Percentiles rank a stretch among this genome's conserved stretches.
These are phyloP conservation scores for Sequoiadendron giganteum DNA, from an alignment of 75 land plant species.

Conservation along the genomic window DNA sequence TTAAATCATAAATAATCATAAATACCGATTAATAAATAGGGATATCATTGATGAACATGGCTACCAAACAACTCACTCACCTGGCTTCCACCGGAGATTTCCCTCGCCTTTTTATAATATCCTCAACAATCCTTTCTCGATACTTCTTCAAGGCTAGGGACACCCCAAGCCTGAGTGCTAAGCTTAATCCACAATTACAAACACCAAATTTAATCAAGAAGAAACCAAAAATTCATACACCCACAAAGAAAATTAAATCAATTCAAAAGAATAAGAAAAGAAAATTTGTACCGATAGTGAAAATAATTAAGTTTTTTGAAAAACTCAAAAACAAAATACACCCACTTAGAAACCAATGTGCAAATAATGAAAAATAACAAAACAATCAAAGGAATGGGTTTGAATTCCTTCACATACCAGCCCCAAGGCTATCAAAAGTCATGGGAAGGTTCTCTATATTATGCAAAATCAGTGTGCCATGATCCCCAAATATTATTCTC, in stretches of 20 bases:
- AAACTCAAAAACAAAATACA: not conserved
- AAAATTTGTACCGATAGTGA: not conserved
- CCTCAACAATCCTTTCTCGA: conserved; percentile 9
- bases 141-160: conserved; percentile 6
- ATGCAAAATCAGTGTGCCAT: conserved; percentile 11
- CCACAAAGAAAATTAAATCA: not conserved
- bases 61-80: not conserved
- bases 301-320: not conserved
- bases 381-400: too few species aligned
- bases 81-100: conserved; percentile 15
- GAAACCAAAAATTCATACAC: not conserved
- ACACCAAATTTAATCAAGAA: not conserved
- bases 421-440: conserved; percentile 14
- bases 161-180: conserved; percentile 6
- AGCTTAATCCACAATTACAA: not conserved
- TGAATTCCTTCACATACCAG: too few species aligned
- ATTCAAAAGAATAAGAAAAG: not conserved
- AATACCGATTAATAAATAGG: too few species aligned
- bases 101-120: conserved; percentile 35
- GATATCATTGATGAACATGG: too few species aligned
- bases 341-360: not conserved
- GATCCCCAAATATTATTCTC: too few species aligned
- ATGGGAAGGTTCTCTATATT: conserved; percentile 15
- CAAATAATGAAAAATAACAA: too few species aligned
- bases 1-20: too few species aligned